These are phyloP conservation scores for Aegle marmelos DNA, from an alignment of 345 rosid genomes.

Conservation along the genomic window DNA sequence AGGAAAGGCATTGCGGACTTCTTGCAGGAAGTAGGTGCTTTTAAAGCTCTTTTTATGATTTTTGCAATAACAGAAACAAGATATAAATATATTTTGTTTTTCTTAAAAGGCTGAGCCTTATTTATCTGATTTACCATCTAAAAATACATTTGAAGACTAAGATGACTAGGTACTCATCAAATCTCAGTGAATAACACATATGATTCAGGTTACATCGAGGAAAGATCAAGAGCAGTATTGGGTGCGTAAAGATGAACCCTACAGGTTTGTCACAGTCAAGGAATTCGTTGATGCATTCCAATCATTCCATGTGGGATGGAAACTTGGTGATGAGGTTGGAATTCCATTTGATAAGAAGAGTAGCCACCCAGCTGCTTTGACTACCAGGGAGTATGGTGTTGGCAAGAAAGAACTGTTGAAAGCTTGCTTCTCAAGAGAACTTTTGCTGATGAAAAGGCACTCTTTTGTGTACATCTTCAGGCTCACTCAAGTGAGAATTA, in stretches of 20 bases:
- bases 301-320: conserved; percentile 27
- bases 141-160: neutral
- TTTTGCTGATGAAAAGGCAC: conserved; percentile 43
- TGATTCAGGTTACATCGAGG: conserved; percentile 38
- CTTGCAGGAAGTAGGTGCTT: conserved; percentile 29
- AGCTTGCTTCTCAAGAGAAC: conserved; percentile 34
- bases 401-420: conserved; percentile 32
- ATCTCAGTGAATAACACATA: neutral
- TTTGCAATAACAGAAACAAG: neutral
- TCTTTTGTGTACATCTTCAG: conserved; percentile 42
- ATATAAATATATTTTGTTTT: no score
- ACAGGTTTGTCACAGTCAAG: conserved; percentile 29
- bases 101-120: no score
- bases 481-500: conserved; percentile 24
- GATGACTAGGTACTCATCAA: neutral
- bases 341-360: conserved; percentile 28
- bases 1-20: conserved; percentile 32
- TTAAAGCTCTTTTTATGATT: neutral
- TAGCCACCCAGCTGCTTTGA: conserved; percentile 44
- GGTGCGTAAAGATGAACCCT: conserved; percentile 30
- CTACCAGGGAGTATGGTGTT: conserved; percentile 30
- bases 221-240: conserved; percentile 44
- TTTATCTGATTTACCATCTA: neutral
- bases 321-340: conserved; percentile 25
- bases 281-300: conserved; percentile 35